Base-by-base conservation (phyloP, 2,329 filamentous ascomycete genomes). In the Leptodontidium sp. region DNA sequence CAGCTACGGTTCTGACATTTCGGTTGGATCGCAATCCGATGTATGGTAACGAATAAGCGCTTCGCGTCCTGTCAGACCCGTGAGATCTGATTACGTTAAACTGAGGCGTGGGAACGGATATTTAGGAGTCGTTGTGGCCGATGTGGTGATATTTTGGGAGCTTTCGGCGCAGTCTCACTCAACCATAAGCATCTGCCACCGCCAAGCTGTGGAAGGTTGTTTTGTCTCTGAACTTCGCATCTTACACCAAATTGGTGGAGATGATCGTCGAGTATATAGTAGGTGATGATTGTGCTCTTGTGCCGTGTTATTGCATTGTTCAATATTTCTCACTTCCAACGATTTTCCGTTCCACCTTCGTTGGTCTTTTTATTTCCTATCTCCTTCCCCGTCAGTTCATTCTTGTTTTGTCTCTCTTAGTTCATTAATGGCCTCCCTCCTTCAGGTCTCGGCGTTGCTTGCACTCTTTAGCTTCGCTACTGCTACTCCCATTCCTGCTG, bases 111-210 rank as follows among this genome's bases (percentile, higher is more conserved):
- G 21, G 38, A 43, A 45, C 24, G 21, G n/a, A 12, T 1, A 21
- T 15, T 4, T 4, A 4, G 35, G 6, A 12, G 14, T 12, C 57
- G 38, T 40, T 1, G 26, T n/a, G 55, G 55, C 35, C 55, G 32
- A 17, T 38, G 8, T 17, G 55, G n/a, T 43, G 32, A 15, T 58
- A 58, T 58, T 58, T 24, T 14, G 32, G 17, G 32, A 58, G 32
- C 17, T 4, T 40, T 43, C 17, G 35, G 55, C 55, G 35, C 32
- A 58, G 55, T 32, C 35, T n/a, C 14, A 2, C 21, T 9, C 15
- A 17, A 24, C 40, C 57, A 43, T 59, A 59, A 59, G 57, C 35
- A 45, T 26, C 57, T 59, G 57, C 35, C 35, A 59, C 38, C 17
- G 57, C 57, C 57, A 59, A 26, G 35, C 21, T 43, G 38, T 21